phyloP scores from a whole-genome alignment of 148 eudicot species.

The Rhododendron kiyosumense region DNA sequence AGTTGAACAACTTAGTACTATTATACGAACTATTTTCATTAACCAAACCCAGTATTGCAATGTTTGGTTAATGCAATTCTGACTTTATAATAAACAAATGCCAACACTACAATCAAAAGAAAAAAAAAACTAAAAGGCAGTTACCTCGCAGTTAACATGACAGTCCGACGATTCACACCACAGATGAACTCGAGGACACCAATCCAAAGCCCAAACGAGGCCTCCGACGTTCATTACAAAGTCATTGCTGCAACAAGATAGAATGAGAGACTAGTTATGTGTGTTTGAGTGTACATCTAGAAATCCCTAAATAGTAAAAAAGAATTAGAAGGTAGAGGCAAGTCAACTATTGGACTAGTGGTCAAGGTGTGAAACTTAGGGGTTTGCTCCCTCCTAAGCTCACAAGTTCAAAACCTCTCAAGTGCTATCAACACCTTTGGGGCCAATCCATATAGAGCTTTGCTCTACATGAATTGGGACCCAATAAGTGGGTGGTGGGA shows the following conservation, averaged over 20 bases:
- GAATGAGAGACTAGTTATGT: slow-evolving; percentile 14
- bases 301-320: background rate
- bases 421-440: too few relatives aligned
- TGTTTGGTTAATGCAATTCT: background rate
- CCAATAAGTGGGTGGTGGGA: too few relatives aligned
- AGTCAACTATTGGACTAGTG: too few relatives aligned
- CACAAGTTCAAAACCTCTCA: too few relatives aligned
- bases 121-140: background rate
- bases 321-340: background rate
- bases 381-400: too few relatives aligned
- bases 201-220: slow-evolving; percentile 79
- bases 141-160: slow-evolving; percentile 58
- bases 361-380: too few relatives aligned
- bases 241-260: slow-evolving; percentile 68
- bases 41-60: background rate
- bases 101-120: background rate
- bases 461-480: too few relatives aligned
- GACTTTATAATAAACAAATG: background rate
- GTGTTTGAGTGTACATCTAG: background rate
- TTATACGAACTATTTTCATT: background rate
- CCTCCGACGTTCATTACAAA: slow-evolving; percentile 84
- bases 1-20: background rate
- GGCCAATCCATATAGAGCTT: too few relatives aligned
- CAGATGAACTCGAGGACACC: slow-evolving; percentile 70
- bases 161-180: slow-evolving; percentile 16